Evolutionary conservation across 2,329 filamentous ascomycete genomes (phyloP), one percentile per base, ranked within the genome.

Genomic region (Mycogone perniciosa): DNA sequence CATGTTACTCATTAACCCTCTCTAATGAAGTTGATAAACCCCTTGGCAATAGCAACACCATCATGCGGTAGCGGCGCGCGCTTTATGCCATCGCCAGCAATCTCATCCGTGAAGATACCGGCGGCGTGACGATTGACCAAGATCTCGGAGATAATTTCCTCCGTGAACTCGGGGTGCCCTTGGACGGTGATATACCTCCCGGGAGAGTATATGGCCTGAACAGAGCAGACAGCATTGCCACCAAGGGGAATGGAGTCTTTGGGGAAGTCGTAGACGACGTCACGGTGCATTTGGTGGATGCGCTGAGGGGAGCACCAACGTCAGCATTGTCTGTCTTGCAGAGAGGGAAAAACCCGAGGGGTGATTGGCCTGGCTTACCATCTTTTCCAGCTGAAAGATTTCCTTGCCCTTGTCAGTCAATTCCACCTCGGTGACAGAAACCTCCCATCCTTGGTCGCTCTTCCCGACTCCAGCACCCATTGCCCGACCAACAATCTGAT

Each of bases 1-100:
- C 20, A 20, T 3, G 20, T 20, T 20, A 20, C 20, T 3, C 20
- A 10, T 60, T 52, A 65, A 10, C 60, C 76, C 57, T 89, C 84
- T 44, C 82, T 70, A 60, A 95, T 66, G 59, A 97, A 96, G 41
- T 77, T 80, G 62, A 96, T 64, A 64, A 96, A 95, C 0, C 82
- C 84, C 56, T 77, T 75, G 0, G 82, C 85, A 48, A 96, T 82
- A 3, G 75, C 70, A n/a, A 93, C 74, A 1, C 92, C 91, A 65
- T 96, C 90, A 56, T 96, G 89, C 49, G 80, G 73, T 33, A 82
- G 75, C 7, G 71, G 72, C 2, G 85, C 85, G 54, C 88, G 79
- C 6, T 69, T 71, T 64, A 91, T 79, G 29, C 80, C 88, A 59
- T 88, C 85, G 50, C 81, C 69, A 58, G 81, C 92, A 54, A 85